Conservation (phyloP, 441 rosid genomes). For the Corymbia citriodora region DNA sequence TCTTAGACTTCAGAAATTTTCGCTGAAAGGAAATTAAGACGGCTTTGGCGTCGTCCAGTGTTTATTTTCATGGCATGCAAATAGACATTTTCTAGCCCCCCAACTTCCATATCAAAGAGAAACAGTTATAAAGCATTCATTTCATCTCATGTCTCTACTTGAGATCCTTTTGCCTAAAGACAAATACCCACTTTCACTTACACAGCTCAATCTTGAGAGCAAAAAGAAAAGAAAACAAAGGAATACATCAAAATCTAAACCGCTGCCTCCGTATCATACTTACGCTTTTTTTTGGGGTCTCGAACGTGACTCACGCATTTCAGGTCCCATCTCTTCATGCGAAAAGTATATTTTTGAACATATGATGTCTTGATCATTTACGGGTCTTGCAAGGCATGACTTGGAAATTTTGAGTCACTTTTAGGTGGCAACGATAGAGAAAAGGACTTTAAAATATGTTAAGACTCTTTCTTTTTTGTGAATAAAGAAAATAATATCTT, state of each 20-base stretch:
- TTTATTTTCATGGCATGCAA: neutral
- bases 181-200: too few species aligned
- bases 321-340: neutral
- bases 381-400: neutral
- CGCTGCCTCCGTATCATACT: too few species aligned
- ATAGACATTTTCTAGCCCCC: neutral
- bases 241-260: too few species aligned
- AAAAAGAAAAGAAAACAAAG: too few species aligned
- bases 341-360: neutral
- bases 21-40: neutral
- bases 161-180: too few species aligned
- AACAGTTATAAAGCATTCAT: too few species aligned
- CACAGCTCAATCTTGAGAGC: too few species aligned
- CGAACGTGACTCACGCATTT: neutral
- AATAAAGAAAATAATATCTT: too few species aligned
- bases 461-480: neutral
- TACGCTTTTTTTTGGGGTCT: neutral
- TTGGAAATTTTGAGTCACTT: neutral
- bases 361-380: neutral
- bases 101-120: too few species aligned
- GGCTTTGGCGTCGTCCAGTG: fast-evolving
- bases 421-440: neutral
- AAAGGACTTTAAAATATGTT: neutral
- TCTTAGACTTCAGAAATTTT: neutral
- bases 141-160: too few species aligned